A percentile compares a stretch with the other conserved stretches of the same genome.
Conservation (phyloP, 352 stramenopile genomes). For the Albugo laibachii region DNA sequence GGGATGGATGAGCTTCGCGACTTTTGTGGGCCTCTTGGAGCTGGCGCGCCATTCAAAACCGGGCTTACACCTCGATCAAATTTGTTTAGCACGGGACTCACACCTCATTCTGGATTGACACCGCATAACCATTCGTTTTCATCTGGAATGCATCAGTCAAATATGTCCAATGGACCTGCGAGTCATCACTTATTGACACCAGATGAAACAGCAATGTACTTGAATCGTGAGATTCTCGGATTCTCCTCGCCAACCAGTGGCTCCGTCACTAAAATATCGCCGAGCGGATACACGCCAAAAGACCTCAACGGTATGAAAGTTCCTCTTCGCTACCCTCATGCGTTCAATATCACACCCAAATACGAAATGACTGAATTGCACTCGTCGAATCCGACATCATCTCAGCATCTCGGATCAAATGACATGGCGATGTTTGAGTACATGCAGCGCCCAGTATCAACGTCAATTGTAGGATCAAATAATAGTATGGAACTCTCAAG, state of each 20-base stretch:
- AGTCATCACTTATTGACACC: constrained; percentile 9
- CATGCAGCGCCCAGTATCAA: constrained; percentile 29
- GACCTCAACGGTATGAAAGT: constrained; percentile 49
- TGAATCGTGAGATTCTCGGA: constrained; percentile 16
- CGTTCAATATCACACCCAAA: constrained; percentile 42
- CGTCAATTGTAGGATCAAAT: constrained; percentile 2
- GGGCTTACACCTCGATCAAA: constrained; percentile 34
- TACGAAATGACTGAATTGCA: constrained; percentile 15
- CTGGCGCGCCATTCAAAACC: constrained; percentile 39
- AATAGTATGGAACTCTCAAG: constrained; percentile 17
- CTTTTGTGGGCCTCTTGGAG: constrained; percentile 51
- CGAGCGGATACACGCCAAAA: constrained; percentile 59
- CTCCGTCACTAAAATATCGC: constrained; percentile 49
- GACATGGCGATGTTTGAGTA: constrained; percentile 71
- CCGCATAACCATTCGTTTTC: constrained; percentile 35
- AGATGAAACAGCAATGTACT: constrained; percentile 24
- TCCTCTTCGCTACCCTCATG: constrained; percentile 42
- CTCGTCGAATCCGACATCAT: constrained; percentile 9
- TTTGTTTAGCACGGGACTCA: constrained; percentile 62
- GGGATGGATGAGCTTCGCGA: constrained; percentile 72
- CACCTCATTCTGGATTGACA: constrained; percentile 61
- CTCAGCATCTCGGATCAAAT: constrained; percentile 33
- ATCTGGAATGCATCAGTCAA: constrained; percentile 43
- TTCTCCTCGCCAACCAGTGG: constrained; percentile 33
- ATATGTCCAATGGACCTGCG: constrained; percentile 4